Conservation (phyloP, 306 rosid species). For the Dryas drummondii region DNA sequence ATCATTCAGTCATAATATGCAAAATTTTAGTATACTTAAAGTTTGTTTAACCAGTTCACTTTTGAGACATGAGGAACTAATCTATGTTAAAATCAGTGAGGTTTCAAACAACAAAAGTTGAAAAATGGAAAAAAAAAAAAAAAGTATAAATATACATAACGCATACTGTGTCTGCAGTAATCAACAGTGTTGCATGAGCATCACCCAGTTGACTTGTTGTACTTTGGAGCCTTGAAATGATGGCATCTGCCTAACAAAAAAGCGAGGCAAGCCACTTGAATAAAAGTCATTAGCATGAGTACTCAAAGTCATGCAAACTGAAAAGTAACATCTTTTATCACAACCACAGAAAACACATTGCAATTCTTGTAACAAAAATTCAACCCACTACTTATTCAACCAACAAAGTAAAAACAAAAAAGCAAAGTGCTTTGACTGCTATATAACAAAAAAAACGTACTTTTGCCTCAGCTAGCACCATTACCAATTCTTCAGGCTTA, state of each 20-base stretch:
- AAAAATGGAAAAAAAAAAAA: background rate
- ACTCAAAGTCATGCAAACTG: background rate
- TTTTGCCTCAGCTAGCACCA: slow-evolving; percentile 88
- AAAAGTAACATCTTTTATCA: background rate
- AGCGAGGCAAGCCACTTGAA: slow-evolving; percentile 21
- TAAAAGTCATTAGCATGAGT: background rate
- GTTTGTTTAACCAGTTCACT: no score
- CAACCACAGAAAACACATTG: no score
- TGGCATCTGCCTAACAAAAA: slow-evolving; percentile 83
- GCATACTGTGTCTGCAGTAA: slow-evolving; percentile 90
- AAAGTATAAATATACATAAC: slow-evolving; percentile 8
- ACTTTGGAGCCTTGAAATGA: slow-evolving; percentile 50
- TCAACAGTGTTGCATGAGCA: slow-evolving; percentile 52
- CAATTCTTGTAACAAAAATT: background rate
- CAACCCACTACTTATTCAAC: background rate
- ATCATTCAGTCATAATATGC: no score
- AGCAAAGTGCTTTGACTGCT: background rate
- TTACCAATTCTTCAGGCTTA: slow-evolving; percentile 75
- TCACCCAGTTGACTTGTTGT: slow-evolving; percentile 43
- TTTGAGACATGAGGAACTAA: background rate
- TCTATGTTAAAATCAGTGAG: slow-evolving; percentile 2
- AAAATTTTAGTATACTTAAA: no score
- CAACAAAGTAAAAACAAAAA: background rate
- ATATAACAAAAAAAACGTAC: slow-evolving; percentile 25
- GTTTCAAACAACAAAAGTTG: background rate